These are phyloP conservation scores for Cytospora chrysosperma DNA, from an alignment of 2,329 filamentous ascomycete species.

Conservation along the genomic window DNA sequence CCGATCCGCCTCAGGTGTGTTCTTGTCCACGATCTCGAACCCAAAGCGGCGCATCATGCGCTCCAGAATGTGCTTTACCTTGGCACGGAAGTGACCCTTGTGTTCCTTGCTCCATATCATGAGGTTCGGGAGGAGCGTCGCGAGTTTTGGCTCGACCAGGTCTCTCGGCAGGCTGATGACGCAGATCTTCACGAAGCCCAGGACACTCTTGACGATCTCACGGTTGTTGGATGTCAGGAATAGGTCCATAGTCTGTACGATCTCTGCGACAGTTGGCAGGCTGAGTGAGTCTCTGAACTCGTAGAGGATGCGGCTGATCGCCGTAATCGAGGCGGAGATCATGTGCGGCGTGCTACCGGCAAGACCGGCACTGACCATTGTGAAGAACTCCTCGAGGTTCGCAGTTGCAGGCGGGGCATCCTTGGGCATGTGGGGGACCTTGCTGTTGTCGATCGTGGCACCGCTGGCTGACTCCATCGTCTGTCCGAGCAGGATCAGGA, in stretches of 20 bases:
- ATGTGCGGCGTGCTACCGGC: constrained; percentile 93
- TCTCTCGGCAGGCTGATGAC: constrained; percentile 80
- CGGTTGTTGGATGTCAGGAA: constrained; percentile 96
- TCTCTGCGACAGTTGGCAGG: constrained; percentile 69
- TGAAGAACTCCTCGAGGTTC: constrained; percentile 92
- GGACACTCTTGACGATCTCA: constrained; percentile 90
- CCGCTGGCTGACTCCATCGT: constrained; percentile 68
- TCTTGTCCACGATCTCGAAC: constrained; percentile 72
- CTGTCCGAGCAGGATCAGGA: constrained; percentile 84
- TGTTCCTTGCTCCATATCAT: constrained; percentile 98
- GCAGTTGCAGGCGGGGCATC: constrained; percentile 76
- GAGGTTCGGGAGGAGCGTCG: constrained; percentile 79
- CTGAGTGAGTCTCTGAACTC: constrained; percentile 76
- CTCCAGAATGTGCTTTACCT: constrained; percentile 97
- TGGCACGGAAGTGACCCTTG: constrained; percentile 93
- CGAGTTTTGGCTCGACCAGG: constrained; percentile 74
- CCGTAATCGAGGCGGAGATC: constrained; percentile 96
- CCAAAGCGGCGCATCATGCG: constrained; percentile 91
- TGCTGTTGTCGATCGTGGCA: constrained; percentile 76
- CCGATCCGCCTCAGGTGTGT: constrained; percentile 80
- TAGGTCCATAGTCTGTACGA: constrained; percentile 92
- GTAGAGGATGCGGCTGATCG: constrained; percentile 88
- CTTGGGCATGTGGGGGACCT: constrained; percentile 81
- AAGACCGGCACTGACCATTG: constrained; percentile 95
- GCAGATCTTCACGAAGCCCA: constrained; percentile 96